These are phyloP conservation scores for Xerocomellus amylosporus DNA, from an alignment of 768 basidiomycete genomes.

Conservation along the genomic window DNA sequence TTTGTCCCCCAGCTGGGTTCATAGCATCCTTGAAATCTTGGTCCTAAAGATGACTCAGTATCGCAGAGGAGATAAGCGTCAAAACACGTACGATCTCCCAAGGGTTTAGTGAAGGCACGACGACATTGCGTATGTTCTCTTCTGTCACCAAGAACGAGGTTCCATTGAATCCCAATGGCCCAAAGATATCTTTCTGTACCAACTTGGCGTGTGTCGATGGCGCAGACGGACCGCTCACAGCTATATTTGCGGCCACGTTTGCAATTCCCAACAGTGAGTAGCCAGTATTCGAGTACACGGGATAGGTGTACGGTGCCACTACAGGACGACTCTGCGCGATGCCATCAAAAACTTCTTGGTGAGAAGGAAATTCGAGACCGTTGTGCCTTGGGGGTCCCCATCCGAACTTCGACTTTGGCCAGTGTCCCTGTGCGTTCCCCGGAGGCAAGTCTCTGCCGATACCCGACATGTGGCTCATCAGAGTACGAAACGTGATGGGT, in stretches of 20 bases:
- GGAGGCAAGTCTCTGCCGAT: constrained; percentile 37
- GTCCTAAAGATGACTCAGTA: constrained; percentile 30
- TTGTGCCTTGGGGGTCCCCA: constrained; percentile 29
- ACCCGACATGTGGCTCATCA: constrained; percentile 41
- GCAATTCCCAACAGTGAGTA: constrained; percentile 35
- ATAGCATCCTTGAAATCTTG: constrained; percentile 36
- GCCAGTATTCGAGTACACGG: constrained; percentile 42
- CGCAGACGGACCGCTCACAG: constrained; percentile 13
- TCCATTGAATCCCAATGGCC: constrained; percentile 41
- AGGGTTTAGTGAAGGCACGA: constrained; percentile 38
- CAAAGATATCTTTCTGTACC: constrained; percentile 48
- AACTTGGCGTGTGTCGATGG: constrained; percentile 41
- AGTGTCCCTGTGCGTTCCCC: constrained; percentile 31
- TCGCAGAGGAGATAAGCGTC: not conserved
- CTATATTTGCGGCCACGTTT: constrained; percentile 34
- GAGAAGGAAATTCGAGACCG: constrained; percentile 32
- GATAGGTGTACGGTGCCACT: constrained; percentile 43
- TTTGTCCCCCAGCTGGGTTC: constrained; percentile 51
- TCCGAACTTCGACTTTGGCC: constrained; percentile 39
- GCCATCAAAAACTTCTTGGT: constrained; percentile 34
- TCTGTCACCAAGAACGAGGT: constrained; percentile 43
- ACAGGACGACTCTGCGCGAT: constrained; percentile 39
- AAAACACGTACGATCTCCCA: constrained; percentile 34
- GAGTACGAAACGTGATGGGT: constrained; percentile 39
- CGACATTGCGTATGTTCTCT: constrained; percentile 36